These are phyloP conservation scores for Plenodomus biglobosus DNA, from an alignment of 2,329 filamentous ascomycete genomes.

Conservation along the genomic window DNA sequence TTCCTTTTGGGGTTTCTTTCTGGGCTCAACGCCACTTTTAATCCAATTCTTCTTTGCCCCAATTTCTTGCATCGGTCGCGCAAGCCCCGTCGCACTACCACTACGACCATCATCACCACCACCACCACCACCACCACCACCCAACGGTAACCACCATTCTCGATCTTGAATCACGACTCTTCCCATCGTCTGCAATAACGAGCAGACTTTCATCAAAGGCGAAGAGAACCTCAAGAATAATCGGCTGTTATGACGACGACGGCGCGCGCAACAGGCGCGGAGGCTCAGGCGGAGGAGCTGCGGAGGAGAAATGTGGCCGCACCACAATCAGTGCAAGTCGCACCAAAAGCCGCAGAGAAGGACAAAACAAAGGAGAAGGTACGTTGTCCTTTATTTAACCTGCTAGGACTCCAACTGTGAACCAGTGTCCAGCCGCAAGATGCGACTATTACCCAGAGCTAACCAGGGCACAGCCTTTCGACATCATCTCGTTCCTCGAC, in stretches of 20 bases:
- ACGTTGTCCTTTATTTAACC: slow-evolving; percentile 10
- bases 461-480: slow-evolving; percentile 47
- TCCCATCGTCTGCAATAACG: slow-evolving; percentile 6
- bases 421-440: slow-evolving; percentile 2
- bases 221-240: not conserved
- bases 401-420: slow-evolving; percentile 5
- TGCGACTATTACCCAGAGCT: slow-evolving; percentile 13
- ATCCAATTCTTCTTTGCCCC: slow-evolving; percentile 10
- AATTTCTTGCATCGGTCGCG: slow-evolving; percentile 1
- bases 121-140: slow-evolving; percentile 6
- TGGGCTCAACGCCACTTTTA: slow-evolving; percentile 15
- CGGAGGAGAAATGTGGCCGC: slow-evolving; percentile 49
- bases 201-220: slow-evolving; percentile 1
- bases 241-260: slow-evolving; percentile 31
- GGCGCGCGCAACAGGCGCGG: slow-evolving; percentile 45
- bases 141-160: slow-evolving; percentile 15
- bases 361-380: slow-evolving; percentile 55
- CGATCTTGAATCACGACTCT: slow-evolving; percentile 17
- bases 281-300: slow-evolving; percentile 48
- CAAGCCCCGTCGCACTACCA: slow-evolving; percentile 14
- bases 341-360: slow-evolving; percentile 35
- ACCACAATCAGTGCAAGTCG: slow-evolving; percentile 23
- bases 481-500: slow-evolving; percentile 64
- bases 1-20: slow-evolving; percentile 13
- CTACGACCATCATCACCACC: too few relatives aligned